Conservation (phyloP, 1,139 yeast genomes). For the Zygoascus meyerae region DNA sequence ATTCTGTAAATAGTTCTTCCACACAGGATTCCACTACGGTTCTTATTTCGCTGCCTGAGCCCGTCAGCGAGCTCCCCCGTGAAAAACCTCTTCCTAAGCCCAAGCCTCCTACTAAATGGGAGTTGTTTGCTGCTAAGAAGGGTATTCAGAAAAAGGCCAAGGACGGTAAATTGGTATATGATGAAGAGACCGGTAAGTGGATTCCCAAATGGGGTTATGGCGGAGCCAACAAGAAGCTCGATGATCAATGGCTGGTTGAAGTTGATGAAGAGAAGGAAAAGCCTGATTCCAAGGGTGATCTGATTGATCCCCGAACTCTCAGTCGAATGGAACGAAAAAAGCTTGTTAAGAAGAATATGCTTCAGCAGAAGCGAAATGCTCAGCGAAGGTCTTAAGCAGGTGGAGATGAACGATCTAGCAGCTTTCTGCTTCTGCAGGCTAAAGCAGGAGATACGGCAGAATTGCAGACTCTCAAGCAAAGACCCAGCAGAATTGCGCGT, state of each 20-base stretch:
- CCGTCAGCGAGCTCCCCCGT: conserved; percentile 78
- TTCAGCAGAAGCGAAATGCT: conserved; percentile 77
- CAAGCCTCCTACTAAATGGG: conserved; percentile 94
- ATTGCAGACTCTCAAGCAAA: no score
- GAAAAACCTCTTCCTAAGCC: conserved; percentile 93
- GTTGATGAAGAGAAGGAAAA: conserved; percentile 58
- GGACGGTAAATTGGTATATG: conserved; percentile 84
- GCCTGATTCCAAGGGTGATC: conserved; percentile 48
- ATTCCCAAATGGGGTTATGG: conserved; percentile 98
- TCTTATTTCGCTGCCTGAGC: conserved; percentile 78
- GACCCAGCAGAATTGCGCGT: no score
- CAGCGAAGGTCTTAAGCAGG: conserved; percentile 19
- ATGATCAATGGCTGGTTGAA: conserved; percentile 94
- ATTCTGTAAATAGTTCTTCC: conserved; percentile 53
- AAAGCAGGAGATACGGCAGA: no score
- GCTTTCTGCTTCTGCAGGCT: no score
- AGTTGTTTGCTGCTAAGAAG: conserved; percentile 89
- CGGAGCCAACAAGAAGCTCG: conserved; percentile 83
- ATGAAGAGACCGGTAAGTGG: conserved; percentile 91
- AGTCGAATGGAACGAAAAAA: conserved; percentile 77
- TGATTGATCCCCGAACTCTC: conserved; percentile 81
- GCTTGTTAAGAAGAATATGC: conserved; percentile 76
- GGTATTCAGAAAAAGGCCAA: conserved; percentile 89
- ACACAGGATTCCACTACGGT: conserved; percentile 72
- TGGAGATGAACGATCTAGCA: not conserved